Conservation (phyloP, 805 yeast species). For the Candida dendrica region DNA sequence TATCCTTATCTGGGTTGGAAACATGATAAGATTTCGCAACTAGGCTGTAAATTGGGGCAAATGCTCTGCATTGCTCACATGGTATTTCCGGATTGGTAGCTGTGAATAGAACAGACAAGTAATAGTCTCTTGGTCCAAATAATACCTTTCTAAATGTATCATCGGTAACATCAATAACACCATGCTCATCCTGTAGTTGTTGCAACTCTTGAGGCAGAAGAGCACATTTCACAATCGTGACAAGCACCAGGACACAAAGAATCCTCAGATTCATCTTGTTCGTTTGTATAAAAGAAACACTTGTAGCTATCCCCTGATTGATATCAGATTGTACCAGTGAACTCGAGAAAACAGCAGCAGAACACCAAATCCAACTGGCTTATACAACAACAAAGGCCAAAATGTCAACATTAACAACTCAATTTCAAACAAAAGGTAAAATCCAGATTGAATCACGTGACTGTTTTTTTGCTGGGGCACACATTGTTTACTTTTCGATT, state of each 20-base stretch:
- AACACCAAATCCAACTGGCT: no score
- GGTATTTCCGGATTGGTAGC: constrained; percentile 33
- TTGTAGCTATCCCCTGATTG: no score
- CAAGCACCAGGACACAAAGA: neutral
- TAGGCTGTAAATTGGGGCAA: constrained; percentile 32
- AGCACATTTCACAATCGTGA: constrained; percentile 2
- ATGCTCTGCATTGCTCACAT: constrained; percentile 41
- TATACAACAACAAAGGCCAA: no score
- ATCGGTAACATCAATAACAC: constrained; percentile 30
- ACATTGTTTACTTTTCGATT: constrained; percentile 1
- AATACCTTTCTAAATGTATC: constrained; percentile 33
- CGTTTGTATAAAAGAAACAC: no score
- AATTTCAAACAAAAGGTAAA: no score
- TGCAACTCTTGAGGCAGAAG: constrained; percentile 9
- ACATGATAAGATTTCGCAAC: constrained; percentile 37
- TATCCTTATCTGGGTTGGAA: constrained; percentile 34
- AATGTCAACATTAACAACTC: no score
- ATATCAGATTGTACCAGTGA: no score
- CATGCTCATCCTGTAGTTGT: constrained; percentile 14
- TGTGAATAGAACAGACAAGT: constrained; percentile 44
- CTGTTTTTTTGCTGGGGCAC: no score
- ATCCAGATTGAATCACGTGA: no score
- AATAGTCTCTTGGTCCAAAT: constrained; percentile 45
- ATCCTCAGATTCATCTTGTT: neutral
- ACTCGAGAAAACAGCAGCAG: no score